Evolutionary conservation across 2,329 filamentous ascomycete species (phyloP).

Genomic region (Lasiodiplodia hormozganensis): DNA sequence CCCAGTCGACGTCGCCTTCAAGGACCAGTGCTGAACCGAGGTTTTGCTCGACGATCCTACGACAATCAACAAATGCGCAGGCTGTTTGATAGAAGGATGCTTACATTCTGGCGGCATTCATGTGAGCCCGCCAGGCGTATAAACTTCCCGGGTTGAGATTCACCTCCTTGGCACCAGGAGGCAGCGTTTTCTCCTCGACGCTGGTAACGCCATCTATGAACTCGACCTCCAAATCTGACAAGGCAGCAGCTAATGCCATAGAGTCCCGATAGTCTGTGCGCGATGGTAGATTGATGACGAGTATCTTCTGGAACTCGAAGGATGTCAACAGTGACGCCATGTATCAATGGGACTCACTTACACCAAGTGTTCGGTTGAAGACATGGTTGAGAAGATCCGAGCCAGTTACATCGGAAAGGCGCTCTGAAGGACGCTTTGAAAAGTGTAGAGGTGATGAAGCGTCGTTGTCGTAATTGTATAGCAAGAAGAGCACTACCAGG

Average conservation of each 20-base stretch:
- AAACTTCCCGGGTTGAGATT: conserved; percentile 17
- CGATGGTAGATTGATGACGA: conserved; percentile 60
- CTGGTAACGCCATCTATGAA: conserved; percentile 57
- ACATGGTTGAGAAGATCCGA: conserved; percentile 14
- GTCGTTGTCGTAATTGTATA: background rate
- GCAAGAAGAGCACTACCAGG: background rate
- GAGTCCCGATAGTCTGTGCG: conserved; percentile 61
- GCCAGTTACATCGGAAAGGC: too few species aligned
- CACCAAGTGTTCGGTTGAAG: conserved; percentile 26
- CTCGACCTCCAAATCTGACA: conserved; percentile 54
- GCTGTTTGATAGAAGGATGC: background rate
- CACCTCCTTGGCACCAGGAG: conserved; percentile 41
- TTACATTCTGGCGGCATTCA: conserved; percentile 17
- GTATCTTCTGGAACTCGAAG: conserved; percentile 59
- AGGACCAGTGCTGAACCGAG: conserved; percentile 33
- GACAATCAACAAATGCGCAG: background rate
- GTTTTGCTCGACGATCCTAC: conserved; percentile 24
- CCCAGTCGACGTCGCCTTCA: conserved; percentile 37
- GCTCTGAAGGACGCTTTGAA: background rate
- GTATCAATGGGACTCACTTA: background rate
- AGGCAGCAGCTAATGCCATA: conserved; percentile 55
- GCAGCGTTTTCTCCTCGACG: conserved; percentile 39
- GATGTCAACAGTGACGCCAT: background rate
- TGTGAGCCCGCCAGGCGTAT: conserved; percentile 21
- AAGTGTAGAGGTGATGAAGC: background rate